These are phyloP conservation scores for Aspergillus glaucus DNA, from an alignment of 2,329 filamentous ascomycete genomes.

Conservation along the genomic window DNA sequence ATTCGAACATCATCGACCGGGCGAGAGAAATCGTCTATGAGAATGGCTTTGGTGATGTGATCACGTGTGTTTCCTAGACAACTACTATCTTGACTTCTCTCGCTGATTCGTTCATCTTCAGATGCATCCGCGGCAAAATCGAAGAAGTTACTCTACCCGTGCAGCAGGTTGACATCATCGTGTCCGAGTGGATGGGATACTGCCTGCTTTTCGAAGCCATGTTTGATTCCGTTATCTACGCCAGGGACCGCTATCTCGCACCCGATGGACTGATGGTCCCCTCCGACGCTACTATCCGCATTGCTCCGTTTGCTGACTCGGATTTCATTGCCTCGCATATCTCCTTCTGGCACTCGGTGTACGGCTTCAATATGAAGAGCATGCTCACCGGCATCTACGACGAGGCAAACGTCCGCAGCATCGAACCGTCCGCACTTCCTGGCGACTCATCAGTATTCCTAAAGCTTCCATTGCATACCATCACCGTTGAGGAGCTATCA, in stretches of 20 bases:
- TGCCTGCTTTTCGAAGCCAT: constrained; percentile 90
- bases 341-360: constrained; percentile 83
- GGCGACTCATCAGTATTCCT: constrained; percentile 59
- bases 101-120: constrained; percentile 15
- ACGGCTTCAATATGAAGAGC: constrained; percentile 88
- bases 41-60: constrained; percentile 66
- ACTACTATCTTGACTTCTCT: background rate
- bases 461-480: constrained; percentile 68
- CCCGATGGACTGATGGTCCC: constrained; percentile 78
- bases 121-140: constrained; percentile 73
- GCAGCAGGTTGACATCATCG: constrained; percentile 81
- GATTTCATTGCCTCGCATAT: constrained; percentile 74
- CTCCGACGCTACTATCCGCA: constrained; percentile 73
- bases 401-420: constrained; percentile 70
- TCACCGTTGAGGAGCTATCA: constrained; percentile 63
- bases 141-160: constrained; percentile 79
- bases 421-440: constrained; percentile 52
- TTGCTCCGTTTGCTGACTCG: constrained; percentile 72
- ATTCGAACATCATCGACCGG: constrained; percentile 82
- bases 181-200: constrained; percentile 98
- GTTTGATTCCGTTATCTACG: constrained; percentile 86
- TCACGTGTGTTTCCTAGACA: constrained; percentile 49
- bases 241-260: constrained; percentile 77
- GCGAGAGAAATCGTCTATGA: constrained; percentile 77
- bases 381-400: constrained; percentile 81